Base-by-base conservation (phyloP, 257 asterid genomes). In the Scutellaria baicalensis region DNA sequence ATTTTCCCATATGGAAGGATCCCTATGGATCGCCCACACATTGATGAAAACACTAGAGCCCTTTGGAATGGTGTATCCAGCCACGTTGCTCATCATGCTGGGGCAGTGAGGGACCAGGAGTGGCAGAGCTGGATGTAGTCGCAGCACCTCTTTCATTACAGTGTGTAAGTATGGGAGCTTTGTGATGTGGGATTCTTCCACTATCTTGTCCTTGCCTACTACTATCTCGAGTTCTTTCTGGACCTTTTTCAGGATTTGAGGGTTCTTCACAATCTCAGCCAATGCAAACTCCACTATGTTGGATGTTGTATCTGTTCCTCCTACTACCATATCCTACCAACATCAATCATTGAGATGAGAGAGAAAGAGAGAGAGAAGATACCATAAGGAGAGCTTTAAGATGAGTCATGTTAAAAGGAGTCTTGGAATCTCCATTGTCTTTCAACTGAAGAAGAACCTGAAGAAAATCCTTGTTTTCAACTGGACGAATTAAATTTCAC, bases 361-460 rank as follows among this genome's bases (percentile, higher is more conserved):
- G 6, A n/a, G n/a, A n/a, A n/a, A n/a, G n/a, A n/a, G n/a, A n/a
- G n/a, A n/a, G n/a, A n/a, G n/a, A n/a, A 0, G 58, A 17, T 83
- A 90, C 97, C 96, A 86, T 88, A 79, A 91, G 85, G 8, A 91
- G 56, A 74, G 96, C 87, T 83, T 88, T 91, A 43, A 91, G 77
- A 65, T 88, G 92, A 35, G 79, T 70, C 79, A 82, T 82, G 44
- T 88, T 86, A 1, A 91, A 69, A 18, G 89, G 84, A 8, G 74
- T 70, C 64, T 85, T 87, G 8, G 79, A 77, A 78, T 83, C 88
- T 39, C 63, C 86, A 5, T 72, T 77, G 12, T 88, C 91, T 71
- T 73, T 87, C 66, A 84, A 18, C 71, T 78, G 39, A 57, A 91
- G 69, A 67, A 91, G 13, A 44, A 88, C 67, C 74, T 88, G 88